phyloP scores from a whole-genome alignment of 805 yeast species.

The Starmerella ratchasimensis region DNA sequence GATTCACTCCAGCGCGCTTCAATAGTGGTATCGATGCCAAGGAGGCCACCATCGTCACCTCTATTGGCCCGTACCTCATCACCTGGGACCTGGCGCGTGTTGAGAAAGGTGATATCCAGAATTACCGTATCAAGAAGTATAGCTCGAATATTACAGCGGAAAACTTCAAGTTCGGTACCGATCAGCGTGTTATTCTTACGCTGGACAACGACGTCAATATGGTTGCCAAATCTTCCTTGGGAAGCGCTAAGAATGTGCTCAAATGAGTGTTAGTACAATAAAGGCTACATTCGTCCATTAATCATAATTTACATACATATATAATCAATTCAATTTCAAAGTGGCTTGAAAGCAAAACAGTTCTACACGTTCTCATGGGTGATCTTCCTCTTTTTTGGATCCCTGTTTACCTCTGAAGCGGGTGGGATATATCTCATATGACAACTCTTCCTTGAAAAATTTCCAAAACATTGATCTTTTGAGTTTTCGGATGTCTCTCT shows the following conservation, averaged over 20 bases:
- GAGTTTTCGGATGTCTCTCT: slow-evolving; percentile 8
- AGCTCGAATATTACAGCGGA: slow-evolving; percentile 53
- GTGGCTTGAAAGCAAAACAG: no score
- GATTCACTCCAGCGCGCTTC: slow-evolving; percentile 64
- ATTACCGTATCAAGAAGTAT: slow-evolving; percentile 54
- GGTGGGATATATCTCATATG: slow-evolving; percentile 17
- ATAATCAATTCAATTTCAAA: background rate
- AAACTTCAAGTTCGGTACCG: slow-evolving; percentile 63
- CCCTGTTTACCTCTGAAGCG: background rate
- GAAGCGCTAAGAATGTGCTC: slow-evolving; percentile 34
- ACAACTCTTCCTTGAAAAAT: slow-evolving; percentile 20
- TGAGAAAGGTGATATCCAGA: slow-evolving; percentile 37
- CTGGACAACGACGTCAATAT: slow-evolving; percentile 63
- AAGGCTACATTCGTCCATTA: background rate
- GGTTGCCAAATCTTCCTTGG: slow-evolving; percentile 47
- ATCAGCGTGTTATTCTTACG: slow-evolving; percentile 57
- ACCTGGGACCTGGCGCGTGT: slow-evolving; percentile 63
- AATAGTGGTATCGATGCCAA: slow-evolving; percentile 52
- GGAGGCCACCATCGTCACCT: slow-evolving; percentile 60
- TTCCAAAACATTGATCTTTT: slow-evolving; percentile 16
- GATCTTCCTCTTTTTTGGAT: no score
- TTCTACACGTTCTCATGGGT: no score
- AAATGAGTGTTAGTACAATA: background rate
- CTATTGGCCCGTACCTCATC: slow-evolving; percentile 70
- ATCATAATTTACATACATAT: no score